Percentiles rank a stretch among this genome's conserved stretches.
Conservation (phyloP, 257 asterid species). For the Ilex aquifolium region DNA sequence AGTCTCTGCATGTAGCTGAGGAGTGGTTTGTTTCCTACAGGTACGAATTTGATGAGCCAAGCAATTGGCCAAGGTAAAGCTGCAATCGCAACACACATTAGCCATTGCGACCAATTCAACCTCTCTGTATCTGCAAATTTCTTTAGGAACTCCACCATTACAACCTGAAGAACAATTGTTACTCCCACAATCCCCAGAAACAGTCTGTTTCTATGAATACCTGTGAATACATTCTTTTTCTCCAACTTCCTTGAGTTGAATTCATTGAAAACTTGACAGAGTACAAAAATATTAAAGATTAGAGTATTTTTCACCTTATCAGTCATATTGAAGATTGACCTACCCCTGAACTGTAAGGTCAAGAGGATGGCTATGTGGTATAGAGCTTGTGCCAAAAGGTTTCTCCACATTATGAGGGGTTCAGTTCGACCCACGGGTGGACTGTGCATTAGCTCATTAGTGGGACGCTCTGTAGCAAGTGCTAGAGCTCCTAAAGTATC, state of each 20-base stretch:
- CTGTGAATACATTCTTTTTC: conserved; percentile 19
- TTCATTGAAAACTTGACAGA: conserved; percentile 24
- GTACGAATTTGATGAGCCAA: conserved; percentile 13
- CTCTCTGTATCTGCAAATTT: conserved; percentile 22
- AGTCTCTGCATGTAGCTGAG: neutral
- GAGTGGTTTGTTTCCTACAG: conserved; percentile 3
- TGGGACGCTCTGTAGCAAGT: conserved; percentile 23
- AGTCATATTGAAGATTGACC: conserved; percentile 8
- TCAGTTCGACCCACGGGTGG: conserved; percentile 17
- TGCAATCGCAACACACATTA: conserved; percentile 12
- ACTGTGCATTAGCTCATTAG: conserved; percentile 16
- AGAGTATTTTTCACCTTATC: conserved; percentile 11
- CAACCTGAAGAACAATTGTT: conserved; percentile 18
- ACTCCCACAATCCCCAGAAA: conserved; percentile 16
- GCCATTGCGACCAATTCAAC: conserved; percentile 13
- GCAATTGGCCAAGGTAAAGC: conserved; percentile 18
- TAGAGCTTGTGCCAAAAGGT: conserved; percentile 18
- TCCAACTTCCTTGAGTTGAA: conserved; percentile 20
- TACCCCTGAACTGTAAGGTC: conserved; percentile 14
- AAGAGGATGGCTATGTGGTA: conserved; percentile 15
- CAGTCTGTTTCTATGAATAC: conserved; percentile 13
- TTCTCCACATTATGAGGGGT: conserved; percentile 26
- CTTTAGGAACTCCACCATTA: conserved; percentile 17
- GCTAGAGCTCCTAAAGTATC: conserved; percentile 23
- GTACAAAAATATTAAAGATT: conserved; percentile 19